Percentiles rank a stretch among this genome's conserved stretches.
phyloP scores from a whole-genome alignment of 1,284 basidiomycete species.

The Limonomyces culmigenus region DNA sequence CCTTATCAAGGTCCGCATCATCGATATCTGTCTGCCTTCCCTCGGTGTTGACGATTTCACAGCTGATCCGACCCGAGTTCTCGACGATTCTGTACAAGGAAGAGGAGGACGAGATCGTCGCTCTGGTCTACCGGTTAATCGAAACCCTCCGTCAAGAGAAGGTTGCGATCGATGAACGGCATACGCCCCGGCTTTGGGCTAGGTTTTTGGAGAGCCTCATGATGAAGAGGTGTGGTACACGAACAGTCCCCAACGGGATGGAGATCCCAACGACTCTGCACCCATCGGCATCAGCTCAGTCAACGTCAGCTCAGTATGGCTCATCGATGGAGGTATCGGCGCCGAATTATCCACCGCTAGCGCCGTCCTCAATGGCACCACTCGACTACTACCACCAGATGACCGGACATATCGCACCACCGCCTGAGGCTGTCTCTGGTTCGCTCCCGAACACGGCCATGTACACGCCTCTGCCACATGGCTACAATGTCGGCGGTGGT shows the following conservation, averaged over 20 bases:
- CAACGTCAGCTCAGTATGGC: no score
- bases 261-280: no score
- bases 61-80: slow-evolving; percentile 65
- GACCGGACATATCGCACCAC: background rate
- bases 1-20: slow-evolving; percentile 47
- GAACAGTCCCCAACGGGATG: no score
- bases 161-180: slow-evolving; percentile 66
- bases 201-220: slow-evolving; percentile 59
- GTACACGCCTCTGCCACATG: background rate
- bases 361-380: background rate
- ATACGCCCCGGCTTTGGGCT: slow-evolving; percentile 67
- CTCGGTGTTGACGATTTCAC: background rate
- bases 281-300: no score
- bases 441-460: background rate
- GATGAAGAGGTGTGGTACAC: slow-evolving; percentile 29
- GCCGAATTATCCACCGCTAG: no score
- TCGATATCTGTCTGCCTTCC: background rate
- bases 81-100: slow-evolving; percentile 37
- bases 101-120: slow-evolving; percentile 52
- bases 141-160: slow-evolving; percentile 51
- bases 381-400: background rate
- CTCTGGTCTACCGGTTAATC: slow-evolving; percentile 56
- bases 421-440: background rate
- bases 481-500: background rate
- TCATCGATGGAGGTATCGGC: background rate